Evolutionary conservation across 1,284 basidiomycete species (phyloP).

Genomic region (Exobasidium rhododendri): DNA sequence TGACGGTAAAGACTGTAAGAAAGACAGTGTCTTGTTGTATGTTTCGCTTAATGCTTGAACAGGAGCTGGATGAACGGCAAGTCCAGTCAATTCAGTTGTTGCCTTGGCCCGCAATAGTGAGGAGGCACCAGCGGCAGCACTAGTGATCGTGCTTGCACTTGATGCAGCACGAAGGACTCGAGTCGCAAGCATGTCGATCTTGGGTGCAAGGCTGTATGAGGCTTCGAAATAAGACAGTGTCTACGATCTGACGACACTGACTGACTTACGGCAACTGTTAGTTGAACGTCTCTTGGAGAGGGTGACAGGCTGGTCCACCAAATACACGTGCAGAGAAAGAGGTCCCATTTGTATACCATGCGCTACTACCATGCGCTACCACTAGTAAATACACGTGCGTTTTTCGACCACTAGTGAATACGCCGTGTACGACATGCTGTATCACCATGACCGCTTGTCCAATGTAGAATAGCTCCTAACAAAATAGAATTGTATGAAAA

Average conservation of each 20-base stretch:
- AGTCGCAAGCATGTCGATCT: conserved; percentile 20
- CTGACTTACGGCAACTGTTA: background rate
- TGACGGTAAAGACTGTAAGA: conserved; percentile 68
- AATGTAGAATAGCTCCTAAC: too few species aligned
- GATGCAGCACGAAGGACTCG: conserved; percentile 23
- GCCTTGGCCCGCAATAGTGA: conserved; percentile 25
- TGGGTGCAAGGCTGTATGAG: too few species aligned
- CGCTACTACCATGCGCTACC: too few species aligned
- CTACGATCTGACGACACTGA: background rate
- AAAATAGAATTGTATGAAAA: too few species aligned
- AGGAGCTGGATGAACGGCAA: conserved; percentile 68
- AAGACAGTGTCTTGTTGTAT: conserved; percentile 74
- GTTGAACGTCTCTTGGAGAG: too few species aligned
- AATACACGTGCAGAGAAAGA: too few species aligned
- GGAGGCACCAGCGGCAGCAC: conserved; percentile 11
- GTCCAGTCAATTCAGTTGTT: conserved; percentile 71
- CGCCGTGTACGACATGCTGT: too few species aligned
- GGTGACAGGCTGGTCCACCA: too few species aligned
- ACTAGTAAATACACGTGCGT: too few species aligned
- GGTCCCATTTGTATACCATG: too few species aligned
- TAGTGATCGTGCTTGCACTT: conserved; percentile 18
- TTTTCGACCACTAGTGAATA: too few species aligned
- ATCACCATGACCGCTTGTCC: too few species aligned
- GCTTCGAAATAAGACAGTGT: background rate
- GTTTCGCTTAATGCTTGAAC: conserved; percentile 72